Percentiles rank a stretch among this genome's conserved stretches.
phyloP scores from a whole-genome alignment of 768 basidiomycete genomes.

The Fibroporia radiculosa region DNA sequence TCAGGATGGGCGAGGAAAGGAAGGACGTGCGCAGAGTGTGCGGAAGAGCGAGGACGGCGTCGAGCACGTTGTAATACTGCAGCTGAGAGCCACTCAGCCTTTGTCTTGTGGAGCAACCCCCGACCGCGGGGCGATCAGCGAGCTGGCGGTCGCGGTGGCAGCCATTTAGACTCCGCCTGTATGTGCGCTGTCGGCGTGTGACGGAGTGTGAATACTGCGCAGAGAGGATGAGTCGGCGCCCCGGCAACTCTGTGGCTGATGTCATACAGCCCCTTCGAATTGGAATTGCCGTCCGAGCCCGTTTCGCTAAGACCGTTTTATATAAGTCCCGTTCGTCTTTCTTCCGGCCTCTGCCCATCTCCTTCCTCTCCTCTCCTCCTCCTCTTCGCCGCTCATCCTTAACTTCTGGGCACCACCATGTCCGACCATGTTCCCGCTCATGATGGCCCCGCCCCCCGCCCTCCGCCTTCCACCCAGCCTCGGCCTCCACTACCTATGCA shows the following conservation, averaged over 20 bases:
- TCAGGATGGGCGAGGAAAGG: conserved; percentile 11
- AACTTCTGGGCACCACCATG: conserved; percentile 15
- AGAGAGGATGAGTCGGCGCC: neutral
- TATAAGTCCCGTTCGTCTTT: conserved; percentile 4
- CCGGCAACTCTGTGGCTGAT: neutral
- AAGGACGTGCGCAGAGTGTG: too few species aligned
- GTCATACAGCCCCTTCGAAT: neutral
- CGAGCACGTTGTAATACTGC: too few species aligned
- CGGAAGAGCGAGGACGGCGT: too few species aligned
- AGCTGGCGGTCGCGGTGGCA: neutral
- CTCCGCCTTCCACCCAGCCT: conserved; percentile 3
- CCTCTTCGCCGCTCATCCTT: conserved; percentile 15
- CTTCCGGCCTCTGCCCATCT: conserved; percentile 3
- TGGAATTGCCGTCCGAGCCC: neutral
- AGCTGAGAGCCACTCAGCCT: too few species aligned
- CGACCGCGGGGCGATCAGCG: too few species aligned
- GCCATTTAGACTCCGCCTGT: too few species aligned
- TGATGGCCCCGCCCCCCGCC: neutral
- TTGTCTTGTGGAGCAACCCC: too few species aligned
- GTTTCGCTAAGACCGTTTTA: neutral
- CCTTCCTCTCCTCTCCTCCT: conserved; percentile 4
- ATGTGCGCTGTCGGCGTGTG: too few species aligned
- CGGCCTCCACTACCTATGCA: neutral
- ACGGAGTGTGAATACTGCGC: too few species aligned
- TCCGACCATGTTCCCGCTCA: conserved; percentile 14